Evolutionary conservation across 139 green algal species (phyloP), one percentile per base, ranked within the genome.

Genomic region (Marvania coccoides): DNA sequence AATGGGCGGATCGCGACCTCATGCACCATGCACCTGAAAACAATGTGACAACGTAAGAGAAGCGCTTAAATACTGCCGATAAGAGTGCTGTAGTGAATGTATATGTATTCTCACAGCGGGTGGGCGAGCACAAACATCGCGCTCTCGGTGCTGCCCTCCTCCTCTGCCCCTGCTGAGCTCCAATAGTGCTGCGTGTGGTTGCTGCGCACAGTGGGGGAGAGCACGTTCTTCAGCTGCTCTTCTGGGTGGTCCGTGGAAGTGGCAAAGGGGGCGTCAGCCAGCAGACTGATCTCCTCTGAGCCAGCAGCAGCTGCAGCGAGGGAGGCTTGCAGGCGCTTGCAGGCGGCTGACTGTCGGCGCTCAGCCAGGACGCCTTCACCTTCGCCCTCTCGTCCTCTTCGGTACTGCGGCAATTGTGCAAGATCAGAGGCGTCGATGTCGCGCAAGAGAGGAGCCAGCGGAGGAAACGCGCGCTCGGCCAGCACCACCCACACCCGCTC

Each of bases 1-100:
- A 78, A 82, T 37, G 75, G 73, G 10, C 69, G 65, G 31, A 82
- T 15, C 28, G 40, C 47, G 12, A 82, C 31, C 61, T 67, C 63
- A 4, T 19, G 31, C 6, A 82, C 66, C 34, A 82, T 36, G 67
- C n/a, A n/a, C n/a, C n/a, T n/a, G n/a, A n/a, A n/a, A n/a, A n/a
- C n/a, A n/a, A n/a, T n/a, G n/a, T n/a, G n/a, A n/a, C n/a, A n/a
- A n/a, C n/a, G n/a, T n/a, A n/a, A n/a, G n/a, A n/a, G n/a, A n/a
- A n/a, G n/a, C n/a, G n/a, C n/a, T n/a, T n/a, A n/a, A n/a, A n/a
- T n/a, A n/a, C n/a, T n/a, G n/a, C n/a, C n/a, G n/a, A n/a, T n/a
- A n/a, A n/a, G n/a, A n/a, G n/a, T n/a, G n/a, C n/a, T n/a, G n/a
- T n/a, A n/a, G n/a, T n/a, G n/a, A n/a, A n/a, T n/a, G n/a, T n/a